Evolutionary conservation across 2,329 filamentous ascomycete species (phyloP).

Genomic region (Fusarium coffeatum): DNA sequence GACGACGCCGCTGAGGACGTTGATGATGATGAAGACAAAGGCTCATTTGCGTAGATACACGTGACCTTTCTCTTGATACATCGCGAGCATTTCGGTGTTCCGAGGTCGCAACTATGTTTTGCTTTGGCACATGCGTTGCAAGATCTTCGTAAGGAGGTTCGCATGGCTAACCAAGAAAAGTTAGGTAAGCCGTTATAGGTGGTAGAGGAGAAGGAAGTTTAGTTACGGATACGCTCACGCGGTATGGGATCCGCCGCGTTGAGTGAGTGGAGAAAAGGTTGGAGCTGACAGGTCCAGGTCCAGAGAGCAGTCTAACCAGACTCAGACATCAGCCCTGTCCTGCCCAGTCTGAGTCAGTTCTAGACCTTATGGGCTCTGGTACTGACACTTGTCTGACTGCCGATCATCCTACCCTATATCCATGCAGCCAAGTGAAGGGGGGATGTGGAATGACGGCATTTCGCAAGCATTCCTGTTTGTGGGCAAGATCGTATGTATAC

Average conservation of each 20-base stretch:
- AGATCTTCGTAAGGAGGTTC: slow-evolving; percentile 66
- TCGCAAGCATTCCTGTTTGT: neutral
- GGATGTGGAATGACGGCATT: neutral
- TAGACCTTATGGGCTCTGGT: neutral
- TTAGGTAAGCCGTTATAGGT: slow-evolving; percentile 9
- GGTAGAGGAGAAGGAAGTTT: slow-evolving; percentile 25
- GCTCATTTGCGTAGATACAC: slow-evolving; percentile 67
- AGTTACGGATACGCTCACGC: neutral
- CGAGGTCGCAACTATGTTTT: slow-evolving; percentile 67
- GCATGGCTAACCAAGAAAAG: slow-evolving; percentile 54
- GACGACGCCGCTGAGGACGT: neutral
- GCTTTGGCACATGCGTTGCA: slow-evolving; percentile 67
- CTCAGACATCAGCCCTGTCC: neutral
- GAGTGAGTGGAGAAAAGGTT: slow-evolving; percentile 11
- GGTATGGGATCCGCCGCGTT: neutral
- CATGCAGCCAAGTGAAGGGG: neutral
- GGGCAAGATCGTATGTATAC: neutral
- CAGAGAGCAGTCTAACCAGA: neutral
- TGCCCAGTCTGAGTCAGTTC: neutral
- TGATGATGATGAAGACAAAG: slow-evolving; percentile 50
- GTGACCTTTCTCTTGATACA: slow-evolving; percentile 60
- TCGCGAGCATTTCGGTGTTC: slow-evolving; percentile 65
- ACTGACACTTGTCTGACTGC: neutral
- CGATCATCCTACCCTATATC: neutral
- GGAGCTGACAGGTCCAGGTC: neutral